Conservation (phyloP, 495 filamentous ascomycete species). For the Gamarada debralockiae region DNA sequence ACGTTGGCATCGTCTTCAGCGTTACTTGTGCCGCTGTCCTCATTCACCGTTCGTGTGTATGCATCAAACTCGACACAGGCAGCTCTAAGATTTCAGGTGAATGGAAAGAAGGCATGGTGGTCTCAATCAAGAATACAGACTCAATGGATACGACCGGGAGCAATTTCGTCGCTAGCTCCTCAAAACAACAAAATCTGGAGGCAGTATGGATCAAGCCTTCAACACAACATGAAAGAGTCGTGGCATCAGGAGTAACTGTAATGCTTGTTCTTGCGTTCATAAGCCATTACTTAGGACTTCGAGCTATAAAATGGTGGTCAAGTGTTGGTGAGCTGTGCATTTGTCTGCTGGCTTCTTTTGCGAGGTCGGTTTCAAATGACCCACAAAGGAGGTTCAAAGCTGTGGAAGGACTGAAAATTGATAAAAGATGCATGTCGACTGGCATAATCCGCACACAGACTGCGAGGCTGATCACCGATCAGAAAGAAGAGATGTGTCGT, state of each 20-base stretch:
- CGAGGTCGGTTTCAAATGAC: constrained; percentile 10
- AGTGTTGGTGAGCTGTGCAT: constrained; percentile 2
- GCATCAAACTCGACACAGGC: neutral
- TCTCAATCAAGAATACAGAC: constrained; percentile 9
- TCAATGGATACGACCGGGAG: constrained; percentile 12
- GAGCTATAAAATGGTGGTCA: constrained; percentile 7
- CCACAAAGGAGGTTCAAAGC: constrained; percentile 1
- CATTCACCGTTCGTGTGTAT: constrained; percentile 1
- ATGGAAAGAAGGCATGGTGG: constrained; percentile 10
- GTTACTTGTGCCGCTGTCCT: constrained; percentile 1
- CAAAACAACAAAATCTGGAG: neutral
- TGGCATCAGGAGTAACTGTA: neutral
- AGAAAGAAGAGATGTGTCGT: no score
- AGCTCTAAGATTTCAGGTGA: neutral
- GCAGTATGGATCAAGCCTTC: constrained; percentile 10
- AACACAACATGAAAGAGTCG: neutral
- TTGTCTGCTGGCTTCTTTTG: constrained; percentile 6
- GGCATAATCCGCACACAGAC: neutral
- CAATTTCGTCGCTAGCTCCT: constrained; percentile 1
- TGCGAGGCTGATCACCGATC: neutral
- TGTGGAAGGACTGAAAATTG: constrained; percentile 6
- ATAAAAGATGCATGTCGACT: constrained; percentile 8
- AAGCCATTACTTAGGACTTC: constrained; percentile 4
- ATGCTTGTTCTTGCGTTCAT: constrained; percentile 1
- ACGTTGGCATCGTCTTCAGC: constrained; percentile 4